These are phyloP conservation scores for Dichotomocladium elegans DNA, from an alignment of 371 early-diverging fungal species.

Conservation along the genomic window DNA sequence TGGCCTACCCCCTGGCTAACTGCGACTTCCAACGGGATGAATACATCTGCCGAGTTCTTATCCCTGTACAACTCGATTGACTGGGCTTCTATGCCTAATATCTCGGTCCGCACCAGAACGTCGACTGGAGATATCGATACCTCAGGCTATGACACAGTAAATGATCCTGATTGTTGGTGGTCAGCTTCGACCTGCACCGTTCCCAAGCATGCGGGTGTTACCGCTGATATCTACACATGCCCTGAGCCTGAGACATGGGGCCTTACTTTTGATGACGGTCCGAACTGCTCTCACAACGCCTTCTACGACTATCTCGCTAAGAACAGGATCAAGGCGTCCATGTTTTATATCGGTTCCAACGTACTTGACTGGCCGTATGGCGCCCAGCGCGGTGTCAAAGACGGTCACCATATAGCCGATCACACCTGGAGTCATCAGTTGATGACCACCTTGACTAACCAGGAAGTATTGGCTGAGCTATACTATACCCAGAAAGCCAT, in stretches of 20 bases:
- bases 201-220: conserved; percentile 32
- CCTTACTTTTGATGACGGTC: conserved; percentile 66
- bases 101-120: conserved; percentile 9
- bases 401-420: conserved; percentile 68
- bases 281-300: conserved; percentile 51
- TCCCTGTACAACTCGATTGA: conserved; percentile 23
- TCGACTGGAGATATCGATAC: conserved; percentile 16
- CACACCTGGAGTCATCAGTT: conserved; percentile 73
- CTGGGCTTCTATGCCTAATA: conserved; percentile 26
- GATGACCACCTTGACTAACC: conserved; percentile 63
- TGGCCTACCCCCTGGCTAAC: conserved; percentile 31
- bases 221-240: conserved; percentile 46
- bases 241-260: conserved; percentile 58
- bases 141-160: conserved; percentile 14
- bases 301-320: conserved; percentile 43
- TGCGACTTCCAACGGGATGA: conserved; percentile 35
- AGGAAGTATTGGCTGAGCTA: conserved; percentile 69
- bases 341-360: conserved; percentile 71
- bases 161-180: conserved; percentile 55
- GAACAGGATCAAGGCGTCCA: conserved; percentile 56
- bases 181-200: conserved; percentile 37
- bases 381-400: conserved; percentile 47
- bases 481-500: conserved; percentile 67
- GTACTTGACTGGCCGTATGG: conserved; percentile 55
- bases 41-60: conserved; percentile 22